Conservation (phyloP, 1,284 basidiomycete genomes). For the Grifola frondosa region DNA sequence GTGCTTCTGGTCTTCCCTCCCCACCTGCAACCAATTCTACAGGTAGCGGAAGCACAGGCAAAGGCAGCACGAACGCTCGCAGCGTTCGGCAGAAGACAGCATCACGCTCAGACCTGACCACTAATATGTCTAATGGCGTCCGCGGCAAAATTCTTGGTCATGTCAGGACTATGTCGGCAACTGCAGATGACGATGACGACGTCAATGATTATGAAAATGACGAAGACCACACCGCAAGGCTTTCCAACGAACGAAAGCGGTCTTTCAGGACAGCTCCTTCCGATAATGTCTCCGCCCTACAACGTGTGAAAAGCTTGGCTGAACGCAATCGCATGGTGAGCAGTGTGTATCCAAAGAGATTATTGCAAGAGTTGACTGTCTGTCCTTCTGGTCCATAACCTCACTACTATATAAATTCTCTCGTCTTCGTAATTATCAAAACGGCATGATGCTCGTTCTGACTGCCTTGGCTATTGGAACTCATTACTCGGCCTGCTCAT, state of each 20-base stretch:
- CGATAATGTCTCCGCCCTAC: constrained; percentile 58
- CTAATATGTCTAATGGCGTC: constrained; percentile 36
- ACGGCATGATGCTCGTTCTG: too few species aligned
- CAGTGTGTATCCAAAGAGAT: not conserved
- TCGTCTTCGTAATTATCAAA: too few species aligned
- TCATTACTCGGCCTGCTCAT: too few species aligned
- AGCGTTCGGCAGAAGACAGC: constrained; percentile 42
- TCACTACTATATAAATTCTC: too few species aligned
- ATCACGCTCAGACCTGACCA: constrained; percentile 25
- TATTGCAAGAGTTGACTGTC: too few species aligned
- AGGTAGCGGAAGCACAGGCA: constrained; percentile 72
- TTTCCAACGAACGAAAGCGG: constrained; percentile 43
- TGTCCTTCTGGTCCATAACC: too few species aligned
- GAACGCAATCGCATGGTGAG: constrained; percentile 71
- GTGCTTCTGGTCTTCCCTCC: constrained; percentile 67
- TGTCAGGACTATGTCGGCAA: constrained; percentile 25
- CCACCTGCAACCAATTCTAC: constrained; percentile 81
- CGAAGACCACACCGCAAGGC: constrained; percentile 66
- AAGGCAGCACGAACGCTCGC: constrained; percentile 51
- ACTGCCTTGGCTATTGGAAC: too few species aligned
- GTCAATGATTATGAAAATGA: constrained; percentile 37
- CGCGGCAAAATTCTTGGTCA: constrained; percentile 27
- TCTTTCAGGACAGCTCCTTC: constrained; percentile 35
- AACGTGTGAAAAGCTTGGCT: constrained; percentile 66
- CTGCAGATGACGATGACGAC: constrained; percentile 46